These are phyloP conservation scores for Deinandra increscens DNA, from an alignment of 129 eudicot genomes.

Conservation along the genomic window DNA sequence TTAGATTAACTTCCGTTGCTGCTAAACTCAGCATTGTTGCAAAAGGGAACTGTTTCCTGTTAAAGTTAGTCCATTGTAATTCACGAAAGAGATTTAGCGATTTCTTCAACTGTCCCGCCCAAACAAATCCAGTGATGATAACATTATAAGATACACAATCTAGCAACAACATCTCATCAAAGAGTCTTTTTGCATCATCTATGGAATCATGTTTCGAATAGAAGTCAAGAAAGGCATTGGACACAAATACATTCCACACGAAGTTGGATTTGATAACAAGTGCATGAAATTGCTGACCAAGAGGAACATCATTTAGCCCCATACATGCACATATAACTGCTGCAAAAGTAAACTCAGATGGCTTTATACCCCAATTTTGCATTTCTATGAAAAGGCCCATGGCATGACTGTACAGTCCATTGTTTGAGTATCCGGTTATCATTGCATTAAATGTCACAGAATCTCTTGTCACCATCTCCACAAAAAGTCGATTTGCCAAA, in stretches of 20 bases:
- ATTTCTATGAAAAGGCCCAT: too few relatives aligned
- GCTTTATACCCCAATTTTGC: conserved; percentile 24
- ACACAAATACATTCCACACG: conserved; percentile 58
- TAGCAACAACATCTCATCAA: conserved; percentile 61
- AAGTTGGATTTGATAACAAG: conserved; percentile 56
- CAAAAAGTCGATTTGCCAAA: conserved; percentile 44
- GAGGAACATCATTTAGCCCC: conserved; percentile 43
- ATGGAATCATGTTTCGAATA: conserved; percentile 68
- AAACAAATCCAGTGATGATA: conserved; percentile 54
- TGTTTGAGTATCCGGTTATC: too few relatives aligned
- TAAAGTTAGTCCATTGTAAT: conserved; percentile 47
- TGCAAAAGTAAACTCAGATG: conserved; percentile 84
- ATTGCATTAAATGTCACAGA: conserved; percentile 56
- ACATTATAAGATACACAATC: conserved; percentile 87
- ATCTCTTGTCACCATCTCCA: conserved; percentile 54
- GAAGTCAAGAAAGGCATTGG: conserved; percentile 78
- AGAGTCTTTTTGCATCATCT: conserved; percentile 48
- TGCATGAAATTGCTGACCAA: conserved; percentile 65
- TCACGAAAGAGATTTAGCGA: conserved; percentile 50
- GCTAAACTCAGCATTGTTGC: conserved; percentile 82
- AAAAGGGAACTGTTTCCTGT: conserved; percentile 60
- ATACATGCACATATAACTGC: conserved; percentile 58
- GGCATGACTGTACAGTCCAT: too few relatives aligned
- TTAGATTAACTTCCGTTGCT: conserved; percentile 38
- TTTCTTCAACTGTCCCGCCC: conserved; percentile 55